Conservation (phyloP, 805 yeast species). For the Blastobotrys muscicola region DNA sequence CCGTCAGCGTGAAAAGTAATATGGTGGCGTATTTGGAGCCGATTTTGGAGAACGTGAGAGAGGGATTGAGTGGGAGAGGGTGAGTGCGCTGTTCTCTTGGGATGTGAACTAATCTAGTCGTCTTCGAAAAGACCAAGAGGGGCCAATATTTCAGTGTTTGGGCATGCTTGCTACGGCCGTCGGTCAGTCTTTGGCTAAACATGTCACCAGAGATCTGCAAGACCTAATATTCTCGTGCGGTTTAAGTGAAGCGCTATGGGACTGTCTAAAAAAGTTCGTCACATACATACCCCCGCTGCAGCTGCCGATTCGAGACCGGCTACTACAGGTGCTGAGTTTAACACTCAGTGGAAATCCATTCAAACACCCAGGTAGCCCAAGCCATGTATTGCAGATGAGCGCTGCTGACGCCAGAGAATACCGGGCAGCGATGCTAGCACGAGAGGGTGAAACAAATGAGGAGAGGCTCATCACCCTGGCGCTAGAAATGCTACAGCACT, state of each 20-base stretch:
- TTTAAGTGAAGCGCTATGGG: slow-evolving; percentile 72
- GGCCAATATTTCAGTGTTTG: slow-evolving; percentile 80
- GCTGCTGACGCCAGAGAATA: slow-evolving; percentile 61
- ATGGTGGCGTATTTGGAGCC: slow-evolving; percentile 84
- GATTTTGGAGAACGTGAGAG: slow-evolving; percentile 73
- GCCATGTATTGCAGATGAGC: slow-evolving; percentile 34
- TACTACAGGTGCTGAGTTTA: slow-evolving; percentile 60
- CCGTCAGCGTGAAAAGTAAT: slow-evolving; percentile 65
- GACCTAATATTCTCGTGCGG: slow-evolving; percentile 77
- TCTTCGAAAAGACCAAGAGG: slow-evolving; percentile 63
- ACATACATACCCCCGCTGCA: slow-evolving; percentile 73
- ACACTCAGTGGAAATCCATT: slow-evolving; percentile 76
- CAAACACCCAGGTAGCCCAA: slow-evolving; percentile 80
- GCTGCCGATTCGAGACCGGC: slow-evolving; percentile 57
- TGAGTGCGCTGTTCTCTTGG: slow-evolving; percentile 19
- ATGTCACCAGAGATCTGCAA: slow-evolving; percentile 69
- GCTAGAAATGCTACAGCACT: slow-evolving; percentile 61
- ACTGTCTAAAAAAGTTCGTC: slow-evolving; percentile 58
- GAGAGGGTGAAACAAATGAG: slow-evolving; percentile 56
- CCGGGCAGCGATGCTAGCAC: slow-evolving; percentile 60
- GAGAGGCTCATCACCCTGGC: slow-evolving; percentile 60
- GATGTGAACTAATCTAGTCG: slow-evolving; percentile 25
- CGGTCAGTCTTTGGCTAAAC: slow-evolving; percentile 88
- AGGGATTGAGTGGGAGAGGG: slow-evolving; percentile 58
- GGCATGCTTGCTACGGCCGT: slow-evolving; percentile 81